These are phyloP conservation scores for Cercospora canescens DNA, from an alignment of 2,329 filamentous ascomycete genomes.

Conservation along the genomic window DNA sequence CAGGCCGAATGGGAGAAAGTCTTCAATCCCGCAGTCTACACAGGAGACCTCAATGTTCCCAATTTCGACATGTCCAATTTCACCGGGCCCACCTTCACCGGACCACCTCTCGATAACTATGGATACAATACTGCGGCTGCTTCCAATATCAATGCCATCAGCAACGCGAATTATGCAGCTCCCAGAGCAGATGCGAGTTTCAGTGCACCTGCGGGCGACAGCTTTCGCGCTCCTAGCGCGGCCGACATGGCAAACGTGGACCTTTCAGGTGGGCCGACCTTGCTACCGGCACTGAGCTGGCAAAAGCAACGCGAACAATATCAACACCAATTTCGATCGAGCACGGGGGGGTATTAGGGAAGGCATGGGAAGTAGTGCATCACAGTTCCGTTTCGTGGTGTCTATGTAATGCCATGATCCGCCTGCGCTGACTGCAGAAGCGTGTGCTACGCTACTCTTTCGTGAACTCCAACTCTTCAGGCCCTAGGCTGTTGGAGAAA, in stretches of 20 bases:
- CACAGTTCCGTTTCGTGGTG: not conserved
- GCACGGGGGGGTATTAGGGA: not conserved
- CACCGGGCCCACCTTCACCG: constrained; percentile 23
- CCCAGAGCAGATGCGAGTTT: not conserved
- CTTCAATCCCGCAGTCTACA: constrained; percentile 41
- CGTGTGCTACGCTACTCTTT: not conserved
- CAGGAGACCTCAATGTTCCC: constrained; percentile 35
- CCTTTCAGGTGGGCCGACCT: not conserved
- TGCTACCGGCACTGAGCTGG: constrained; percentile 2
- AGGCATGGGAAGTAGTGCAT: not conserved
- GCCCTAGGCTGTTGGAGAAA: no score
- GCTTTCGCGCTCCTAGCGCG: not conserved
- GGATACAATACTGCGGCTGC: constrained; percentile 16
- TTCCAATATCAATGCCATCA: constrained; percentile 15
- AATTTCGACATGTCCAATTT: constrained; percentile 38
- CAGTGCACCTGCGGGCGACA: not conserved
- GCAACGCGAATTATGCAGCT: not conserved
- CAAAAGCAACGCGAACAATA: not conserved
- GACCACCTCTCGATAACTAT: constrained; percentile 1
- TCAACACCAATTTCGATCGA: not conserved
- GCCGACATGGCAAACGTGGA: constrained; percentile 11
- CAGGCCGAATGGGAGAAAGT: constrained; percentile 51
- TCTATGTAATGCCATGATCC: not conserved
- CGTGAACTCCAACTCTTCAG: no score
- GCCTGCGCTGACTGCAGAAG: not conserved